Base-by-base conservation (phyloP, 2,329 filamentous ascomycete genomes). In the Aspergillus piperis region DNA sequence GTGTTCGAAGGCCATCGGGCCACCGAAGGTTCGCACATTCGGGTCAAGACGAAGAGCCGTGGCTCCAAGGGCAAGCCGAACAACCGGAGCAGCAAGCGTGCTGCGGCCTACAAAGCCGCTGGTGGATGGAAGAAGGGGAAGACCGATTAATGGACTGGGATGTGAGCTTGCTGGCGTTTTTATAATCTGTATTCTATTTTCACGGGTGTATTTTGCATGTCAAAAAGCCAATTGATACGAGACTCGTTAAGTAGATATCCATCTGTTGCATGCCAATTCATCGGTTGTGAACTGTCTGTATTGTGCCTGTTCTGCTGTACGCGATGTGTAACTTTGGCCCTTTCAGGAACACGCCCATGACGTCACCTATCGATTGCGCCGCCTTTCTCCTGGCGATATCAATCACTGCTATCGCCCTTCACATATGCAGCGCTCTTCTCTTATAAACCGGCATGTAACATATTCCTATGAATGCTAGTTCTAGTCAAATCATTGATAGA, bases 1-100 rank as follows among this genome's bases (percentile, higher is more conserved):
- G 73, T 81, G 19, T 81, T 81, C 60, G 79, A 81, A 62, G 79
- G 79, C 17, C 72, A 79, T 58, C 77, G 79, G 27, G 79, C 79
- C 25, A 73, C 70, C 1, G 68, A 68, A 60, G 70, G 68, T 41
- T 70, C 68, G 32, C 68, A 66, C 21, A 66, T 74, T 54, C 76
- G 72, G 44, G 64, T 76, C 38, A 76, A 74, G 68, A 69, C 68
- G 30, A 77, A 77, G 70, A 74, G 73, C 57, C 74, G 76, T 54
- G 75, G 74, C 32, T 70, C 68, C n/a, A 74, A 76, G 60, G 76
- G 72, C 21, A 79, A 79, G 64, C 73, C 71, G 41, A 77, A 77
- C 57, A 77, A 71, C 52, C 69, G 78, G 38, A 79, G 78, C 64
- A 75, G 71, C 59, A 73, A 74, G 66, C 74, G 79, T 54, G 78